Conservation (phyloP, 2,329 filamentous ascomycete species). For the Metarhizium album region DNA sequence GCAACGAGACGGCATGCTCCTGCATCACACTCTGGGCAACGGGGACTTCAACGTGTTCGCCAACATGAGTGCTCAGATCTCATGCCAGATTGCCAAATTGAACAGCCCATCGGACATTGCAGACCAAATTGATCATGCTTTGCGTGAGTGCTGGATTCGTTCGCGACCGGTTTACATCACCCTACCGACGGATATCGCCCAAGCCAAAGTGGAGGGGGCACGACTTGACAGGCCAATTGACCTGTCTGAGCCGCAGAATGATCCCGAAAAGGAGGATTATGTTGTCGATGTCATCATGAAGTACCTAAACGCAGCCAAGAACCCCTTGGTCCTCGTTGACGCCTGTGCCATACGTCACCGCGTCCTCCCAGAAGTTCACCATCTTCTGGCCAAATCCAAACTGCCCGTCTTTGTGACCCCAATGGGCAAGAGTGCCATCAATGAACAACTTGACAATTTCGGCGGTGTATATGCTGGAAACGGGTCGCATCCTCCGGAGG, state of each 20-base stretch:
- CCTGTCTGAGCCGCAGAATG: slow-evolving; percentile 52
- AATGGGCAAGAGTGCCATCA: slow-evolving; percentile 78
- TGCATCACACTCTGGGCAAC: slow-evolving; percentile 63
- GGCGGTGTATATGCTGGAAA: slow-evolving; percentile 79
- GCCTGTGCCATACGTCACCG: slow-evolving; percentile 72
- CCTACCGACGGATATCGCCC: slow-evolving; percentile 70
- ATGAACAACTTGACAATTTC: slow-evolving; percentile 65
- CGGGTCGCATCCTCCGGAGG: slow-evolving; percentile 54
- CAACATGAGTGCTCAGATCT: slow-evolving; percentile 64
- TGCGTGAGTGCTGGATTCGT: slow-evolving; percentile 62
- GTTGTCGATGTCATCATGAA: slow-evolving; percentile 71
- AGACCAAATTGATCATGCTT: slow-evolving; percentile 64
- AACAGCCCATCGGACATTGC: slow-evolving; percentile 61
- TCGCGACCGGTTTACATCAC: slow-evolving; percentile 77
- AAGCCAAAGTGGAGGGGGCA: slow-evolving; percentile 64
- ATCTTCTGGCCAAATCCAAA: slow-evolving; percentile 59
- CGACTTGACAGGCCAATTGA: slow-evolving; percentile 62
- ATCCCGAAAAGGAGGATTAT: slow-evolving; percentile 63
- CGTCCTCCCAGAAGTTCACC: slow-evolving; percentile 60
- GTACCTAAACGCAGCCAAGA: slow-evolving; percentile 60
- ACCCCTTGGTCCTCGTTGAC: slow-evolving; percentile 71
- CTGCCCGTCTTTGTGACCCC: slow-evolving; percentile 80
- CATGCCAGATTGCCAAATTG: slow-evolving; percentile 60
- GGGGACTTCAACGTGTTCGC: slow-evolving; percentile 77
- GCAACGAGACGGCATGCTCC: slow-evolving; percentile 36